Conservation (phyloP, 805 yeast species). For the Wickerhamomyces canadensis region DNA sequence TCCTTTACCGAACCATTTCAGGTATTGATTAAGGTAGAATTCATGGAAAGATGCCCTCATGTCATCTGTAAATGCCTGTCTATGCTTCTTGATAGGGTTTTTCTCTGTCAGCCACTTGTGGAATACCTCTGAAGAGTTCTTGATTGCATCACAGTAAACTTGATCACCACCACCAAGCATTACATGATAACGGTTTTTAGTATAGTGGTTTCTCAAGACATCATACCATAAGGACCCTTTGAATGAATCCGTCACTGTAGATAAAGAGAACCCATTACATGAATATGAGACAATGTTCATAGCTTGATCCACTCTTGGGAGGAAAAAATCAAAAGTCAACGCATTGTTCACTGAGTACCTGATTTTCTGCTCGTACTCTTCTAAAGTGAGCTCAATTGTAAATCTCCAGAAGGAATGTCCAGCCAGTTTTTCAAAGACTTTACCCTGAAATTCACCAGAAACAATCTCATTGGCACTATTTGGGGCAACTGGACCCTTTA, state of each 20-base stretch:
- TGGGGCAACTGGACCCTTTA: slow-evolving; percentile 25
- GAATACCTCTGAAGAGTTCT: slow-evolving; percentile 46
- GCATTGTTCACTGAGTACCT: slow-evolving; percentile 53
- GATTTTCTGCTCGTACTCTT: slow-evolving; percentile 50
- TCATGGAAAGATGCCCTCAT: slow-evolving; percentile 50
- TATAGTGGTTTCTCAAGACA: slow-evolving; percentile 61
- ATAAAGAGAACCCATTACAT: slow-evolving; percentile 85
- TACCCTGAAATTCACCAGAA: slow-evolving; percentile 43
- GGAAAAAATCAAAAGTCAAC: slow-evolving; percentile 53
- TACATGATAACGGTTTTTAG: slow-evolving; percentile 67
- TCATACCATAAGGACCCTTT: slow-evolving; percentile 84
- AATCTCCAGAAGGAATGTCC: slow-evolving; percentile 65
- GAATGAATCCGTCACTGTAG: slow-evolving; percentile 59
- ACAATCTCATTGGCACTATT: slow-evolving; percentile 7
- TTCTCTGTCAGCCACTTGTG: slow-evolving; percentile 58
- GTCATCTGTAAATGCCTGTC: slow-evolving; percentile 40
- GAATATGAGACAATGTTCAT: slow-evolving; percentile 83
- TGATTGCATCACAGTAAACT: slow-evolving; percentile 80
- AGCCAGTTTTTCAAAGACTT: slow-evolving; percentile 35
- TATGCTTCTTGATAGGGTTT: slow-evolving; percentile 40
- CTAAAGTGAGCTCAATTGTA: slow-evolving; percentile 44
- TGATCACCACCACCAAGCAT: slow-evolving; percentile 99
- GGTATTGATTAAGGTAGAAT: slow-evolving; percentile 69
- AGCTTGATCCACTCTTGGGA: slow-evolving; percentile 59
- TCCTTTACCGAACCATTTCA: slow-evolving; percentile 89